Percentiles rank a stretch among this genome's conserved stretches.
Evolutionary conservation across 352 stramenopile genomes (phyloP).

Genomic region (Peronosclerospora sorghi): DNA sequence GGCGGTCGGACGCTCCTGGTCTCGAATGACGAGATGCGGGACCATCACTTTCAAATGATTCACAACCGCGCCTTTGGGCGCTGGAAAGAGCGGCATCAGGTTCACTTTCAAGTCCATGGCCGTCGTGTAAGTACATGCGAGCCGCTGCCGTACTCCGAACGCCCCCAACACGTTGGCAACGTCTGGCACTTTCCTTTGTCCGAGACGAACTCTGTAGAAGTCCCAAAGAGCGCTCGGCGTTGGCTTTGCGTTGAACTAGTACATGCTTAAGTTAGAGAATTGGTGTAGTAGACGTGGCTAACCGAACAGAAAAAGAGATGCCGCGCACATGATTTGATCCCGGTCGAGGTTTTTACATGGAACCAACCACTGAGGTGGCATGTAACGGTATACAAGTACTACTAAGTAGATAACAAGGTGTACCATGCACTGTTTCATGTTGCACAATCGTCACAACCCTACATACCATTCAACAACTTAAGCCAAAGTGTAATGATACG

Average conservation of each 20-base stretch:
- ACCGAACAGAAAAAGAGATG: neutral
- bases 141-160: slow-evolving; percentile 45
- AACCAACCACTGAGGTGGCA: too few species aligned
- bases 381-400: too few species aligned
- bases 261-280: neutral
- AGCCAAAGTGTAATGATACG: too few species aligned
- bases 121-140: slow-evolving; percentile 35
- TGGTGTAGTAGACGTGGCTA: neutral
- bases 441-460: too few species aligned
- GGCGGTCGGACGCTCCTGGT: slow-evolving; percentile 79
- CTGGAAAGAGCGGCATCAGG: slow-evolving; percentile 96
- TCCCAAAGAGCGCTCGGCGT: slow-evolving; percentile 5
- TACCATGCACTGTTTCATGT: too few species aligned
- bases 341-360: too few species aligned
- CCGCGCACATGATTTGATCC: too few species aligned
- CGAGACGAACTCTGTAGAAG: slow-evolving; percentile 2
- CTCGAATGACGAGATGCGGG: slow-evolving; percentile 99
- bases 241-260: slow-evolving; percentile 43
- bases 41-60: slow-evolving; percentile 99
- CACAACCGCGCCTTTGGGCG: slow-evolving; percentile 88
- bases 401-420: too few species aligned
- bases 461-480: too few species aligned
- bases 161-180: slow-evolving; percentile 39
- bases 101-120: slow-evolving; percentile 82
- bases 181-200: slow-evolving; percentile 58